Evolutionary conservation across 257 asterid species (phyloP).

Genomic region (Mitragyna speciosa): DNA sequence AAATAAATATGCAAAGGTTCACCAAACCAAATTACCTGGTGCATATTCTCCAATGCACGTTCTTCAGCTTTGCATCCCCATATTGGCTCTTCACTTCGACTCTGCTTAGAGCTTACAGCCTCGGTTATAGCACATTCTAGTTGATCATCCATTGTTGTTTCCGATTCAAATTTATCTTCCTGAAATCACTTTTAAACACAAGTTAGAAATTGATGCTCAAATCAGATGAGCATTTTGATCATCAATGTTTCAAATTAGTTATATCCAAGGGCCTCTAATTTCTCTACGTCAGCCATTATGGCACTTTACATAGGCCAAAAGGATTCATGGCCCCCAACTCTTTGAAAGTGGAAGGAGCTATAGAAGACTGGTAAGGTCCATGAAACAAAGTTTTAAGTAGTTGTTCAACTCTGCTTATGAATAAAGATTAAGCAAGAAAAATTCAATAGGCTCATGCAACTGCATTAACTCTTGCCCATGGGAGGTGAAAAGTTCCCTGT

Average conservation of each 20-base stretch:
- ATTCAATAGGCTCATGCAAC: not conserved
- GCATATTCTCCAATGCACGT: constrained; percentile 50
- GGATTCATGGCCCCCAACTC: not conserved
- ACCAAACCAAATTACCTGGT: constrained; percentile 41
- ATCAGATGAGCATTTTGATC: not conserved
- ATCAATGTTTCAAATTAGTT: not conserved
- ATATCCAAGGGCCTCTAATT: not conserved
- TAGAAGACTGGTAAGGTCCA: not conserved
- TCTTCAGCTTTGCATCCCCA: constrained; percentile 56
- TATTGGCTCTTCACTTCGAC: constrained; percentile 48
- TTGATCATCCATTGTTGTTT: constrained; percentile 32
- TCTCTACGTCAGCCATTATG: not conserved
- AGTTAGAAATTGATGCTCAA: constrained; percentile 22
- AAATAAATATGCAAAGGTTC: not conserved
- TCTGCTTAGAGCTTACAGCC: constrained; percentile 45
- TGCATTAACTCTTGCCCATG: not conserved
- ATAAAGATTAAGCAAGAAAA: not conserved
- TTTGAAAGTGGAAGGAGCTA: not conserved
- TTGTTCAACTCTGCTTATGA: not conserved
- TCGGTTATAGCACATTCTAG: constrained; percentile 44
- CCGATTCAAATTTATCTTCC: constrained; percentile 41
- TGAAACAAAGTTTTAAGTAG: not conserved
- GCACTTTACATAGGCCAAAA: not conserved
- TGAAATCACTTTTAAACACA: constrained; percentile 34
- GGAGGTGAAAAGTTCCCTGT: not conserved